phyloP scores from a whole-genome alignment of 108 stramenopile genomes.

The Cyclotella choctawhatcheeana region DNA sequence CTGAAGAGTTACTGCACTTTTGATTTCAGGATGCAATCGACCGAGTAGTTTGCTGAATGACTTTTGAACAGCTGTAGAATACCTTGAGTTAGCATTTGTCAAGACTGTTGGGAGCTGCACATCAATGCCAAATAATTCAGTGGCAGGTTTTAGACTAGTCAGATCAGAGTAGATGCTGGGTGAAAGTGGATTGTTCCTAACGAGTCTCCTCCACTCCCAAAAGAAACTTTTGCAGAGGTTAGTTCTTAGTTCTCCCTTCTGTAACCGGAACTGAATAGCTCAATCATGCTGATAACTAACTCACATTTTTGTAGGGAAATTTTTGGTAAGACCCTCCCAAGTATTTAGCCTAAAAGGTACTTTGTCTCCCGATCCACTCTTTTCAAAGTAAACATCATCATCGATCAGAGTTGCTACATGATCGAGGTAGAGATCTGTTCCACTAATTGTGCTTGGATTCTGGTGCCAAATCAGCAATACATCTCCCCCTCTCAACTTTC shows the following conservation, averaged over 20 bases:
- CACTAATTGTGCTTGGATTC: slow-evolving; percentile 15
- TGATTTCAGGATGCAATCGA: slow-evolving; percentile 1
- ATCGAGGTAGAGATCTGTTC: slow-evolving; percentile 27
- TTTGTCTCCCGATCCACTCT: slow-evolving; percentile 42
- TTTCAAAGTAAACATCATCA: slow-evolving; percentile 52
- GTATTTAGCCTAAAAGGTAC: slow-evolving; percentile 42
- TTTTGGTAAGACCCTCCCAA: slow-evolving; percentile 31
- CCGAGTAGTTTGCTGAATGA: slow-evolving; percentile 1
- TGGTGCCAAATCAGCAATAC: slow-evolving; percentile 48
- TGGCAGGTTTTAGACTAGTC: slow-evolving; percentile 25
- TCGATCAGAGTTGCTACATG: slow-evolving; percentile 48
- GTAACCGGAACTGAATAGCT: too few relatives aligned
- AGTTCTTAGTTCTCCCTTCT: too few relatives aligned
- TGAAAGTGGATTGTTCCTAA: slow-evolving; percentile 7
- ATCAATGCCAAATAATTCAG: slow-evolving; percentile 37
- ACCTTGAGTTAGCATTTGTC: neutral
- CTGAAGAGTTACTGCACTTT: neutral
- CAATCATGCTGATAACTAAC: too few relatives aligned
- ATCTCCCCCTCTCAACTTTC: slow-evolving; percentile 32
- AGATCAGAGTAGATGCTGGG: slow-evolving; percentile 3
- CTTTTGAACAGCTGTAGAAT: neutral
- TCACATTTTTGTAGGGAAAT: slow-evolving; percentile 31
- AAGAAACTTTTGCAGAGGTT: too few relatives aligned
- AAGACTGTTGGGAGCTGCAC: slow-evolving; percentile 7
- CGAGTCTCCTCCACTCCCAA: slow-evolving; percentile 48